Evolutionary conservation across 78 protist genomes (phyloP).

Genomic region (Pigoraptor vietnamica): DNA sequence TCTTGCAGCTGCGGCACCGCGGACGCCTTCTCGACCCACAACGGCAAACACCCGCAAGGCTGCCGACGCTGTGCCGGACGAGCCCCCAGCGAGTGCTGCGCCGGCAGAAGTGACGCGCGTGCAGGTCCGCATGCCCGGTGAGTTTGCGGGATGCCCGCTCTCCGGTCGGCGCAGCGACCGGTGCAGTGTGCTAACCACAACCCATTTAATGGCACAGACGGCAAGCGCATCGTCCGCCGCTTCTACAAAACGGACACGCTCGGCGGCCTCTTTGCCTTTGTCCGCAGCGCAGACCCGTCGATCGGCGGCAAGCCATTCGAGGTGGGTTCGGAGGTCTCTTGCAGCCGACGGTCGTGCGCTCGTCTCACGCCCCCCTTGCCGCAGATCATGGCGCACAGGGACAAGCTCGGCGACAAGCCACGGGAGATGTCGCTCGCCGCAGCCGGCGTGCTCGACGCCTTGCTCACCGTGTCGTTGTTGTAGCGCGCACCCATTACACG

Average conservation of each 20-base stretch:
- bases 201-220: no score
- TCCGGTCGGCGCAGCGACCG: no score
- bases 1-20: no score
- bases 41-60: not conserved
- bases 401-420: not conserved
- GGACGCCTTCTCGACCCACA: no score
- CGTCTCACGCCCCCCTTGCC: no score
- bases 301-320: not conserved
- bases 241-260: not conserved
- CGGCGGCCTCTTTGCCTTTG: not conserved
- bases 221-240: not conserved
- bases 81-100: not conserved
- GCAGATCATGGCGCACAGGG: not conserved
- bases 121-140: not conserved
- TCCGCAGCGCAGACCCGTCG: not conserved
- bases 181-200: no score
- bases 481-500: no score
- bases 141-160: no score
- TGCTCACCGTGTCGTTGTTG: not conserved
- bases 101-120: not conserved
- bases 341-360: no score
- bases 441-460: not conserved
- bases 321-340: not conserved
- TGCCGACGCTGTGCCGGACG: not conserved
- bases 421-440: not conserved